Conservation (phyloP, 176 grass and related monocot genomes). For the Guadua angustifolia region DNA sequence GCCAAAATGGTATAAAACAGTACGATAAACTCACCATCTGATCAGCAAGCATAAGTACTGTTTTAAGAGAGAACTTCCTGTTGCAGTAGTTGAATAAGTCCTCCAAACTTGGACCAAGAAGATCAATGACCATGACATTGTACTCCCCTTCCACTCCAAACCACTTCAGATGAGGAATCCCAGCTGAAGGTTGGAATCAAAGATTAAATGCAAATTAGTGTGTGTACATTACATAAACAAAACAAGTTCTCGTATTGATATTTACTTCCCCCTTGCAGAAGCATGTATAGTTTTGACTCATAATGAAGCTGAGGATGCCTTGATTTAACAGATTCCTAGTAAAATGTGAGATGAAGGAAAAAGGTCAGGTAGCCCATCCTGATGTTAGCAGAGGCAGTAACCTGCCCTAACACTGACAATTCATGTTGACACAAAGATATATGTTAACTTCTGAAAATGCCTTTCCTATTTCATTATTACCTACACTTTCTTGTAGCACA, state of each 20-base stretch:
- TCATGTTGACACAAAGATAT: conserved; percentile 18
- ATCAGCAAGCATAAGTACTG: conserved; percentile 86
- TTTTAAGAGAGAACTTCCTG: conserved; percentile 87
- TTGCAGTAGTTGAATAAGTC: conserved; percentile 88
- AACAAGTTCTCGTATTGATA: conserved; percentile 24
- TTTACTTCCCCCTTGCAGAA: conserved; percentile 95
- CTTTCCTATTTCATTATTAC: conserved; percentile 4
- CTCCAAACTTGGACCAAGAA: conserved; percentile 88
- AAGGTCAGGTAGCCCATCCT: conserved; percentile 26
- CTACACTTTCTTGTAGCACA: background rate
- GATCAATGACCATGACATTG: conserved; percentile 96
- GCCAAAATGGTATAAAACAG: background rate
- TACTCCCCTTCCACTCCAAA: conserved; percentile 90
- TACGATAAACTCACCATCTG: conserved; percentile 62
- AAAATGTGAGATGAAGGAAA: conserved; percentile 39
- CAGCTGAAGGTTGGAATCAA: conserved; percentile 60
- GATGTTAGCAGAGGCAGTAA: conserved; percentile 10
- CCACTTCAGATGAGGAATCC: conserved; percentile 82
- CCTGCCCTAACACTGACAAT: background rate
- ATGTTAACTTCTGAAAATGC: conserved; percentile 1
- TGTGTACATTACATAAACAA: background rate
- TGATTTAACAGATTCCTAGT: conserved; percentile 90
- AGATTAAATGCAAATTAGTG: conserved; percentile 27
- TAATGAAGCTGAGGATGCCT: conserved; percentile 93
- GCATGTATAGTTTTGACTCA: conserved; percentile 91